phyloP scores from a whole-genome alignment of 208 protist genomes.

The Herpetomonas samuelpessoai region DNA sequence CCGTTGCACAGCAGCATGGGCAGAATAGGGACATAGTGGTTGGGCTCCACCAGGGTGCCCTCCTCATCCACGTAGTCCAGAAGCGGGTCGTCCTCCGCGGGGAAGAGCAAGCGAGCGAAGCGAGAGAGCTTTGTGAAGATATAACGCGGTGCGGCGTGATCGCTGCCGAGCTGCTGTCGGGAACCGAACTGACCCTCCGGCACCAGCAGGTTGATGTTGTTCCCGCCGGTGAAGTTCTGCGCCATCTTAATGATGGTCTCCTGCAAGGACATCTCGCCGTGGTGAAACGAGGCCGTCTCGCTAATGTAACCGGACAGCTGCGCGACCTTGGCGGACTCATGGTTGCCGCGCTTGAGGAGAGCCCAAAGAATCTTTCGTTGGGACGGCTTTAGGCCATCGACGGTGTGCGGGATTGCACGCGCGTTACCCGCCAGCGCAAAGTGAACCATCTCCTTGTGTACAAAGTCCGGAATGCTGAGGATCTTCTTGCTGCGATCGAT shows the following conservation, averaged over 20 bases:
- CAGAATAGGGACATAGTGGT: slow-evolving; percentile 98
- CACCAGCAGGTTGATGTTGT: slow-evolving; percentile 99
- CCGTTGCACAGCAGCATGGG: slow-evolving; percentile 99
- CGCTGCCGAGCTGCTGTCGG: slow-evolving; percentile 96
- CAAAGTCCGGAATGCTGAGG: slow-evolving; percentile 95
- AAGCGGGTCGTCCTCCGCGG: slow-evolving; percentile 95
- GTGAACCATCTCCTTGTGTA: slow-evolving; percentile 99
- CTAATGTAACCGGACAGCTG: slow-evolving; percentile 98
- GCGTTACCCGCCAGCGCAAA: slow-evolving; percentile 95
- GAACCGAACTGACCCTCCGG: slow-evolving; percentile 99
- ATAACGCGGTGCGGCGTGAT: slow-evolving; percentile 96
- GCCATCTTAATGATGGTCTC: slow-evolving; percentile 99
- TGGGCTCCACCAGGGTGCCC: slow-evolving; percentile 97
- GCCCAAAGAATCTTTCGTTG: slow-evolving; percentile 99
- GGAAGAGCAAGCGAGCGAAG: slow-evolving; percentile 97
- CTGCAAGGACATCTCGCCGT: slow-evolving; percentile 98
- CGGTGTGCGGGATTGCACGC: slow-evolving; percentile 81
- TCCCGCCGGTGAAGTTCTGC: slow-evolving; percentile 98
- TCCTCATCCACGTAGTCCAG: slow-evolving; percentile 98
- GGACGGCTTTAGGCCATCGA: slow-evolving; percentile 99
- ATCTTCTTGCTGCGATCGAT: slow-evolving; percentile 86
- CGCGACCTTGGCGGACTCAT: slow-evolving; percentile 98
- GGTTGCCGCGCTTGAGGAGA: slow-evolving; percentile 88
- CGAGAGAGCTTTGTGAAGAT: slow-evolving; percentile 95
- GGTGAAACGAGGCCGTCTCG: slow-evolving; percentile 98